A percentile compares a stretch with the other conserved stretches of the same genome.
Evolutionary conservation across 257 asterid species (phyloP).

Genomic region (Thymus quinquecostatus): DNA sequence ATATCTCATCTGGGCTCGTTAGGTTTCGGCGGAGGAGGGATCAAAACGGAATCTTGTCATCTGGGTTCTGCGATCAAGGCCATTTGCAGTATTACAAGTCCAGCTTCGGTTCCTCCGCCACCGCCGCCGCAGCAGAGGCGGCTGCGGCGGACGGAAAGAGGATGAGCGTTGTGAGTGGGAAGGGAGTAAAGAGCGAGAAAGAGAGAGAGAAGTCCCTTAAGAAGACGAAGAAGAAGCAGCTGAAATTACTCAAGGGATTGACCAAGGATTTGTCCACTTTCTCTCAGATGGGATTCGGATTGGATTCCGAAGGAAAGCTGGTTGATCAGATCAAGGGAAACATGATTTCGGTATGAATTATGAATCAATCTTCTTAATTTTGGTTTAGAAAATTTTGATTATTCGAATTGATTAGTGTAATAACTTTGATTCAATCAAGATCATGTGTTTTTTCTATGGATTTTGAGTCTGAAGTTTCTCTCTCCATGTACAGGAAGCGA

Average conservation of each 20-base stretch:
- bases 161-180: slow-evolving; percentile 32
- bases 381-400: too few species aligned
- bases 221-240: slow-evolving; percentile 55
- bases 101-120: slow-evolving; percentile 15
- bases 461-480: too few species aligned
- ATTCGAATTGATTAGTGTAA: too few species aligned
- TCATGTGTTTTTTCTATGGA: not conserved
- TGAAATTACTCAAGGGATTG: slow-evolving; percentile 67
- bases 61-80: slow-evolving; percentile 53
- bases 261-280: slow-evolving; percentile 53
- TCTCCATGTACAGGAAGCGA: slow-evolving; percentile 59
- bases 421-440: not conserved
- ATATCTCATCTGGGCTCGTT: slow-evolving; percentile 12
- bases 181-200: slow-evolving; percentile 27
- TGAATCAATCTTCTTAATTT: not conserved
- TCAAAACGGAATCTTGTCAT: not conserved
- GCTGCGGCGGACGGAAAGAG: not conserved
- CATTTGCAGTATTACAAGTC: slow-evolving; percentile 54
- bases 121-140: not conserved
- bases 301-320: slow-evolving; percentile 38
- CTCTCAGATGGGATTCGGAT: slow-evolving; percentile 54
- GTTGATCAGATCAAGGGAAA: slow-evolving; percentile 53
- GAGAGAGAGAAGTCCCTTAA: slow-evolving; percentile 40
- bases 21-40: slow-evolving; percentile 18
- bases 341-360: slow-evolving; percentile 57